Conservation (phyloP, 345 rosid genomes). For the Sapria himalayana region DNA sequence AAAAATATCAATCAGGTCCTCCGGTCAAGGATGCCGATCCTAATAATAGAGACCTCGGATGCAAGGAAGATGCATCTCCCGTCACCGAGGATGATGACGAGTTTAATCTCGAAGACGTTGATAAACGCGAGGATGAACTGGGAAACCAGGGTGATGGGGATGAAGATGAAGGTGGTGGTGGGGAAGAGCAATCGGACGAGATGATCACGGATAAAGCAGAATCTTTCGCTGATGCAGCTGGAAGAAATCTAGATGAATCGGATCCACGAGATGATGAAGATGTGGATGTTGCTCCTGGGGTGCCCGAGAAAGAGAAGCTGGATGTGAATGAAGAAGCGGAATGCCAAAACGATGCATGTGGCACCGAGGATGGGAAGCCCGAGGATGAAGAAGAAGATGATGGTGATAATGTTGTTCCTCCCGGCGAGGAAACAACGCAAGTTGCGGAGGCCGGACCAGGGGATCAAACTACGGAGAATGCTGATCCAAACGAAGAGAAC, state of each 20-base stretch:
- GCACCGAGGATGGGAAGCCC: slow-evolving; percentile 16
- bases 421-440: slow-evolving; percentile 25
- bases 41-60: slow-evolving; percentile 53
- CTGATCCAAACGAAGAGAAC: slow-evolving; percentile 17
- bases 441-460: slow-evolving; percentile 21
- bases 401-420: too few species aligned
- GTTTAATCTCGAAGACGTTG: slow-evolving; percentile 19
- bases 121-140: slow-evolving; percentile 21
- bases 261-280: slow-evolving; percentile 27
- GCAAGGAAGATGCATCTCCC: slow-evolving; percentile 41
- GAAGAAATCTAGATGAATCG: slow-evolving; percentile 28
- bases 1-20: slow-evolving; percentile 65
- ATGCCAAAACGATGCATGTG: slow-evolving; percentile 22
- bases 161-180: slow-evolving; percentile 27
- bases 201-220: slow-evolving; percentile 38
- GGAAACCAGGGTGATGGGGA: slow-evolving; percentile 24
- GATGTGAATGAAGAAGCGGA: slow-evolving; percentile 28
- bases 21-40: slow-evolving; percentile 35
- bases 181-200: slow-evolving; percentile 32
- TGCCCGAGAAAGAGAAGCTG: slow-evolving; percentile 15
- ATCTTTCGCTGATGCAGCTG: slow-evolving; percentile 45
- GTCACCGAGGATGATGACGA: slow-evolving; percentile 25
- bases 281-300: slow-evolving; percentile 21
- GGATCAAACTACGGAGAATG: slow-evolving; percentile 19
- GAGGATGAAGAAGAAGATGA: slow-evolving; percentile 19